Conservation (phyloP, 441 rosid species). For the Jatropha multifida region DNA sequence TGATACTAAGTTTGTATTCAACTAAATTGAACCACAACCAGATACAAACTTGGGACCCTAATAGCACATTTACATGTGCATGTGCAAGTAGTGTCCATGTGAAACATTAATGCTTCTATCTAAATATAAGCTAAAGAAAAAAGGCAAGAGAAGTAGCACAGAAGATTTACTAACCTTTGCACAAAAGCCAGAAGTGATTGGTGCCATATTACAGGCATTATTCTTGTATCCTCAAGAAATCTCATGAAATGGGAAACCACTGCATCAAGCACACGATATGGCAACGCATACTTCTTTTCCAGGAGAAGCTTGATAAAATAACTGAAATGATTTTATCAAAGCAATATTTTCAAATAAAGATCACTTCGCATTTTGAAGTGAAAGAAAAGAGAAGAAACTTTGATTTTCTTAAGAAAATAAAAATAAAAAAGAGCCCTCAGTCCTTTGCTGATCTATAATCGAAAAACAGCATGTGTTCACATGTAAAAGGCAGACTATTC, state of each 20-base stretch:
- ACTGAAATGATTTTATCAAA: constrained; percentile 39
- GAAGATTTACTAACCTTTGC: constrained; percentile 58
- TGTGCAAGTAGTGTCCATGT: too few species aligned
- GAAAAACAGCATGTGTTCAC: neutral
- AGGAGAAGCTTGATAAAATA: constrained; percentile 83
- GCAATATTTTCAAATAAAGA: neutral
- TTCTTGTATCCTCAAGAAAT: constrained; percentile 65
- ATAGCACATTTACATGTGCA: neutral
- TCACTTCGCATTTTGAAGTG: neutral
- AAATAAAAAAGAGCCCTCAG: neutral
- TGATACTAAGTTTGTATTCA: neutral
- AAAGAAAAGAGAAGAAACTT: neutral
- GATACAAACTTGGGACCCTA: neutral
- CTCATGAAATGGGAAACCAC: constrained; percentile 75
- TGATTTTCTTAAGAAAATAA: neutral
- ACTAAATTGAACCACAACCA: neutral
- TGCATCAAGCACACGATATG: constrained; percentile 81
- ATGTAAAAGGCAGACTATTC: neutral
- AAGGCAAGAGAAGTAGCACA: constrained; percentile 7
- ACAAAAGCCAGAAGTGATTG: constrained; percentile 88
- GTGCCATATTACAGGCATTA: constrained; percentile 97
- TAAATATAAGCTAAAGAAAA: neutral
- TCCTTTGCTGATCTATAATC: neutral
- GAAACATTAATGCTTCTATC: neutral
- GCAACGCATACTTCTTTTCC: constrained; percentile 92